Evolutionary conservation across 2,329 filamentous ascomycete species (phyloP).

Genomic region (Colletotrichum lindemuthianum): DNA sequence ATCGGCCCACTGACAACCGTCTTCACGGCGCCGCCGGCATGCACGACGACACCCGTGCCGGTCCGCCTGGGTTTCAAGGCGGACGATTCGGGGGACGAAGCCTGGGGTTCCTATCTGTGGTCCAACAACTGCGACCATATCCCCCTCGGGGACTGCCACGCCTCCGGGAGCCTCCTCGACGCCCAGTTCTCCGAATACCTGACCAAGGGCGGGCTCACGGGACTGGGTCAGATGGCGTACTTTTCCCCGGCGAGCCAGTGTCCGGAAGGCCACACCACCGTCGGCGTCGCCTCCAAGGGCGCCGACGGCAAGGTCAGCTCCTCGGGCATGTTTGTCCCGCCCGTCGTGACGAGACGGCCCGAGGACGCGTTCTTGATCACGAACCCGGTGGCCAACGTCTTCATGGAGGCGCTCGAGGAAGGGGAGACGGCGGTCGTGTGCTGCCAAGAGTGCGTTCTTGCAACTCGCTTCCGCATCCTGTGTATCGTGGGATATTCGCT

Average conservation of each 20-base stretch:
- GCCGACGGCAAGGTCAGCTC: slow-evolving; percentile 10
- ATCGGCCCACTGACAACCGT: slow-evolving; percentile 37
- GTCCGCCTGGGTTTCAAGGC: neutral
- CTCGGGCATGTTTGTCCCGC: slow-evolving; percentile 14
- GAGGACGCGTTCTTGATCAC: neutral
- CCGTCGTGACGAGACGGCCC: neutral
- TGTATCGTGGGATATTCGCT: neutral
- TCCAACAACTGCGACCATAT: slow-evolving; percentile 19
- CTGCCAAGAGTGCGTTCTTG: slow-evolving; percentile 8
- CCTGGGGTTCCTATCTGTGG: neutral
- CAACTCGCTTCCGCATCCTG: too few species aligned
- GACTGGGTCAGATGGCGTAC: slow-evolving; percentile 31
- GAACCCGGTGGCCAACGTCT: slow-evolving; percentile 17
- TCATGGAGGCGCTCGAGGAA: slow-evolving; percentile 3
- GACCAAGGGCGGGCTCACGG: neutral
- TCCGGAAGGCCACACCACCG: slow-evolving; percentile 41
- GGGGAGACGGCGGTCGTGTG: slow-evolving; percentile 23
- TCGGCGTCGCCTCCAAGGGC: slow-evolving; percentile 34
- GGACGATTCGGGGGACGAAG: neutral
- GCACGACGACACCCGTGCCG: slow-evolving; percentile 14
- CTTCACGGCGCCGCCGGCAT: slow-evolving; percentile 32
- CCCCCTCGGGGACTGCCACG: slow-evolving; percentile 37
- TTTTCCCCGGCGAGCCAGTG: slow-evolving; percentile 41
- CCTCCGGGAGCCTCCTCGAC: slow-evolving; percentile 38
- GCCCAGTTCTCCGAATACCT: neutral